A percentile compares a stretch with the other conserved stretches of the same genome.
Conservation (phyloP, 2,329 filamentous ascomycete genomes). For the Penicillium hordei region DNA sequence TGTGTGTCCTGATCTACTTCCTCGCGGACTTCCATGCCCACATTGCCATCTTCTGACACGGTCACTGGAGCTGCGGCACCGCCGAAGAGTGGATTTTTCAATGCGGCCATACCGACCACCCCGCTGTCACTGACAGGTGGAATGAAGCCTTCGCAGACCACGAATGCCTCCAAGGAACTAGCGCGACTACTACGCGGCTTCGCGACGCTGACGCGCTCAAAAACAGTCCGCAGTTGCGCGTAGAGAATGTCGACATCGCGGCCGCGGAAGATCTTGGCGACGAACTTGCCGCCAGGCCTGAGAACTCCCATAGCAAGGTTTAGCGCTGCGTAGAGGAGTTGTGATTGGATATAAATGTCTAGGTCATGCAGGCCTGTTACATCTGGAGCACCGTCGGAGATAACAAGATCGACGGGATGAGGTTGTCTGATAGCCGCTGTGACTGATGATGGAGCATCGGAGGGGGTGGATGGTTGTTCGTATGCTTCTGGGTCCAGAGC, state of each 20-base stretch:
- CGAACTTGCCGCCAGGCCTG: conserved; percentile 89
- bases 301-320: conserved; percentile 92
- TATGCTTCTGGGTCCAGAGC: conserved; percentile 76
- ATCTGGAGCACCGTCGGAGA: conserved; percentile 93
- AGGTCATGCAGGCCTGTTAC: conserved; percentile 96
- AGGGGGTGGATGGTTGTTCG: conserved; percentile 36
- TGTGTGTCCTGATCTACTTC: conserved; percentile 45
- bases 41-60: conserved; percentile 32
- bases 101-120: conserved; percentile 43
- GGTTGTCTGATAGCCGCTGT: conserved; percentile 55
- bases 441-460: conserved; percentile 13
- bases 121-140: conserved; percentile 56
- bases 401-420: conserved; percentile 84
- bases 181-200: conserved; percentile 94
- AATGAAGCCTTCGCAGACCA: conserved; percentile 91
- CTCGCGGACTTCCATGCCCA: conserved; percentile 38
- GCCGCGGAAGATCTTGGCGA: conserved; percentile 95
- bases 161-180: conserved; percentile 94
- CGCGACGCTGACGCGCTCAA: conserved; percentile 80
- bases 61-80: conserved; percentile 35
- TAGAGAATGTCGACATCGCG: conserved; percentile 95
- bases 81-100: conserved; percentile 43
- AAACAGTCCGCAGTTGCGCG: conserved; percentile 89
- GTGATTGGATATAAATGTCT: conserved; percentile 96
- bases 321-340: conserved; percentile 88